These are phyloP conservation scores for Spathaspora girioi DNA, from an alignment of 805 yeast species.

Conservation along the genomic window DNA sequence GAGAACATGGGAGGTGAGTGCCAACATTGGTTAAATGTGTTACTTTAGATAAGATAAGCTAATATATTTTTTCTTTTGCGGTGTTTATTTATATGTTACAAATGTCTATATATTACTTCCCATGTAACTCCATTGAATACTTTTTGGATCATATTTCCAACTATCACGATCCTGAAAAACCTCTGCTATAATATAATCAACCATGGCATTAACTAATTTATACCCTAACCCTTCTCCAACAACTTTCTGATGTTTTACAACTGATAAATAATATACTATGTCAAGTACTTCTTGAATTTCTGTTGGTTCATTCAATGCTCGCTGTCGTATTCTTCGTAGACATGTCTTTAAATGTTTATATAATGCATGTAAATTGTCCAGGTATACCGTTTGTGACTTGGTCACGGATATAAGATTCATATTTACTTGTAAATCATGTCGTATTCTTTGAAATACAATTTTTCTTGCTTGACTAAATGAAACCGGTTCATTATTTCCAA, in stretches of 20 bases:
- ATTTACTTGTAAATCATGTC: conserved; percentile 22
- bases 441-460: conserved; percentile 21
- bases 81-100: not conserved
- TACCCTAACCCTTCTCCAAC: conserved; percentile 11
- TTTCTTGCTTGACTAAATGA: conserved; percentile 6
- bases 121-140: conserved; percentile 14
- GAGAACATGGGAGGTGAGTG: conserved; percentile 85
- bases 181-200: conserved; percentile 18
- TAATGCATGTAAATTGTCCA: conserved; percentile 10
- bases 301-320: not conserved
- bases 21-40: conserved; percentile 19
- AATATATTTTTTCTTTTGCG: not conserved
- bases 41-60: not conserved
- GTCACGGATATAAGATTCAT: conserved; percentile 21
- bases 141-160: conserved; percentile 22
- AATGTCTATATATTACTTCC: not conserved
- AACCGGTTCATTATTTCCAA: conserved; percentile 1
- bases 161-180: conserved; percentile 12
- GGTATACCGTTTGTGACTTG: conserved; percentile 19
- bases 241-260: conserved; percentile 7
- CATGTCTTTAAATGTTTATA: conserved; percentile 9
- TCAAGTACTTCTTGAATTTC: conserved; percentile 7
- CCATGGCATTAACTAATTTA: conserved; percentile 21
- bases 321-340: not conserved
- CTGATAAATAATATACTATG: conserved; percentile 12